Conservation (phyloP, 208 protist genomes). For the Leishmania gerbilli region DNA sequence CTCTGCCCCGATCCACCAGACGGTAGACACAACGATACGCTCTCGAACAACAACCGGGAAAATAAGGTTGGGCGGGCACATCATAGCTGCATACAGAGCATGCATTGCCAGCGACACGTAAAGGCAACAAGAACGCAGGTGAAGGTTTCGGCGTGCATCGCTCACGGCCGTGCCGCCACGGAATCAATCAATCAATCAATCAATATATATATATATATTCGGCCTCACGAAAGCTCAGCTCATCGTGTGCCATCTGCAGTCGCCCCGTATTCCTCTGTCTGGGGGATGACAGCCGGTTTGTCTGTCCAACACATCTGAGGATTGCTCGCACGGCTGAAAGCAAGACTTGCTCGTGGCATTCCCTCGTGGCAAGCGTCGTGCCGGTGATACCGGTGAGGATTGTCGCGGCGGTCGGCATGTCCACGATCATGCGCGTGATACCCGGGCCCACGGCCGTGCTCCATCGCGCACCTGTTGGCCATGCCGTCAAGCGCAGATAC, state of each 20-base stretch:
- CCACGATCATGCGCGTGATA: neutral
- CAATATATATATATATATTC: neutral
- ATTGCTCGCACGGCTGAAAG: slow-evolving; percentile 3
- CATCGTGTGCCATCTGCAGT: neutral
- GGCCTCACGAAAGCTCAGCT: neutral
- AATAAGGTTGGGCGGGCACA: neutral
- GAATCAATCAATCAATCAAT: neutral
- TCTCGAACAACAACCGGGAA: neutral
- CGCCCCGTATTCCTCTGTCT: neutral
- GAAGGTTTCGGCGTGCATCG: too few relatives aligned
- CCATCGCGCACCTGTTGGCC: slow-evolving; percentile 21
- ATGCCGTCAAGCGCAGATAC: neutral
- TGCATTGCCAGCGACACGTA: too few relatives aligned
- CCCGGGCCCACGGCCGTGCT: slow-evolving; percentile 1
- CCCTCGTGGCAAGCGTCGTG: neutral
- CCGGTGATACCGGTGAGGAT: neutral
- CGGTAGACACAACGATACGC: neutral
- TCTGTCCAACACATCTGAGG: neutral
- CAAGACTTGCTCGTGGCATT: neutral
- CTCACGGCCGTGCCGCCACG: neutral
- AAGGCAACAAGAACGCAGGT: too few relatives aligned
- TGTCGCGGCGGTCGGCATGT: neutral
- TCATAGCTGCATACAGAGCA: neutral
- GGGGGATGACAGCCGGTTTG: slow-evolving; percentile 6
- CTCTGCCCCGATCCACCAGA: neutral